Conservation (phyloP, 2,329 filamentous ascomycete species). For the Monilinia laxa region DNA sequence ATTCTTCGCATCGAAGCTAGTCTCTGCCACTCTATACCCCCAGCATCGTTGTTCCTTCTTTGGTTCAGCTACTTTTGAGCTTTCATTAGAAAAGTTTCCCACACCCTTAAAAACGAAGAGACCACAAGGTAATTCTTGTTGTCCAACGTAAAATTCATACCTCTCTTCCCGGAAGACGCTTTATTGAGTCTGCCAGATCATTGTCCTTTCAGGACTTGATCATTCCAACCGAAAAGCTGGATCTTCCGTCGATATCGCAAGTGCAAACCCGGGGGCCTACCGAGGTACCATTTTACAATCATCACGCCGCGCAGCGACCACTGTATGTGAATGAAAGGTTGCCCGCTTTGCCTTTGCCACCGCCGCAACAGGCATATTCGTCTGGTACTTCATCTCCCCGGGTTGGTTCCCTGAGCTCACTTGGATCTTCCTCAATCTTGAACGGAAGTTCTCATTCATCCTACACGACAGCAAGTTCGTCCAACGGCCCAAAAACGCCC, state of each 20-base stretch:
- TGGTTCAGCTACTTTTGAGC: not conserved
- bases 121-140: slow-evolving; percentile 23
- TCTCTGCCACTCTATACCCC: slow-evolving; percentile 27
- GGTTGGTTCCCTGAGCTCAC: slow-evolving; percentile 64
- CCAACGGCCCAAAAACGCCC: slow-evolving; percentile 72
- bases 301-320: slow-evolving; percentile 61
- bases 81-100: slow-evolving; percentile 7
- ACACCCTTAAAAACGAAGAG: slow-evolving; percentile 9
- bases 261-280: slow-evolving; percentile 75
- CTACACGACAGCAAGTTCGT: slow-evolving; percentile 52
- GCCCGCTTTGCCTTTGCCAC: slow-evolving; percentile 68
- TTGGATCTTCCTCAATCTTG: slow-evolving; percentile 57
- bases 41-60: slow-evolving; percentile 24
- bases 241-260: slow-evolving; percentile 84
- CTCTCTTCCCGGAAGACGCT: slow-evolving; percentile 28
- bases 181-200: slow-evolving; percentile 34
- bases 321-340: slow-evolving; percentile 72
- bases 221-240: slow-evolving; percentile 79
- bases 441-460: slow-evolving; percentile 56
- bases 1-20: slow-evolving; percentile 20
- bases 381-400: slow-evolving; percentile 74
- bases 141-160: slow-evolving; percentile 15
- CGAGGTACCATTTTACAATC: slow-evolving; percentile 69
- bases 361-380: slow-evolving; percentile 61
- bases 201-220: slow-evolving; percentile 39